Evolutionary conservation across 192 early-diverging fungal species (phyloP).

Genomic region (Rhizophagus clarus): DNA sequence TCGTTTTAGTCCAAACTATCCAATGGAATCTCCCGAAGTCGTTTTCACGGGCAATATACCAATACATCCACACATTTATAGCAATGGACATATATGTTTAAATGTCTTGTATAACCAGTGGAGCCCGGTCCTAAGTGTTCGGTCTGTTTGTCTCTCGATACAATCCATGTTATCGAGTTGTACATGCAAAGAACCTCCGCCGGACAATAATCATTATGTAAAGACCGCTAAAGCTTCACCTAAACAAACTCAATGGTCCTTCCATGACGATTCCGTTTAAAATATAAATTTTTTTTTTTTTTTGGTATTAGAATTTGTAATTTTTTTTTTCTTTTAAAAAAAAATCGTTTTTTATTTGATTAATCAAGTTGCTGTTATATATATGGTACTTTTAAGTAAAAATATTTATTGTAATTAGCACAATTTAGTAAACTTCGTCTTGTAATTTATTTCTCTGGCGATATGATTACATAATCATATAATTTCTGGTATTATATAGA

Average conservation of each 20-base stretch:
- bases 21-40: constrained; percentile 69
- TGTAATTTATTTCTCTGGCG: too few species aligned
- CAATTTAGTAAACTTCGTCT: too few species aligned
- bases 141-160: constrained; percentile 85
- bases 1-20: constrained; percentile 73
- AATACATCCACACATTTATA: constrained; percentile 79
- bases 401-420: too few species aligned
- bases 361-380: too few species aligned
- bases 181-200: constrained; percentile 56
- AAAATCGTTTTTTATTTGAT: too few species aligned
- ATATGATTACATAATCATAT: too few species aligned
- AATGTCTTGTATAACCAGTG: constrained; percentile 95
- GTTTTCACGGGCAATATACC: constrained; percentile 63
- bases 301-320: too few species aligned
- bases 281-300: not conserved
- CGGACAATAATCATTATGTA: constrained; percentile 59
- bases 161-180: constrained; percentile 92
- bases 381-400: too few species aligned
- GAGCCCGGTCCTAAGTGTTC: constrained; percentile 90
- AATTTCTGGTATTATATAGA: too few species aligned
- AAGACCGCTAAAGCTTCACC: constrained; percentile 54
- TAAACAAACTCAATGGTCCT: constrained; percentile 64
- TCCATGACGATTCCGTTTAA: constrained; percentile 44
- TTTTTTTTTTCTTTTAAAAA: too few species aligned
- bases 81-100: constrained; percentile 97